A percentile compares a stretch with the other conserved stretches of the same genome.
Conservation (phyloP, 2,329 filamentous ascomycete genomes). For the Drechslerella dactyloides region DNA sequence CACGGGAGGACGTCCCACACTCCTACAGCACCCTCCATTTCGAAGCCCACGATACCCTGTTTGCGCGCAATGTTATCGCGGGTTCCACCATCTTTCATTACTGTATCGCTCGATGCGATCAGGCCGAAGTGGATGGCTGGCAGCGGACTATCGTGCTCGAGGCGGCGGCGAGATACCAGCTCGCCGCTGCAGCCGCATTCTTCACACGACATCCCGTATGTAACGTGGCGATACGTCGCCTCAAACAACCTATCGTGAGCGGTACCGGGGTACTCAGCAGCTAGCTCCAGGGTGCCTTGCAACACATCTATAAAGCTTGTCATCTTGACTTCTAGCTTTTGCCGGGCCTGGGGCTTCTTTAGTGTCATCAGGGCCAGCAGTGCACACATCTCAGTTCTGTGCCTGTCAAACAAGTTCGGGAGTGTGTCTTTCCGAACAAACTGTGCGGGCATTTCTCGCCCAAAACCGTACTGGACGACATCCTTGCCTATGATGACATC, state of each 20-base stretch:
- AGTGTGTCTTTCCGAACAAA: slow-evolving; percentile 50
- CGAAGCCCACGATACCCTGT: slow-evolving; percentile 55
- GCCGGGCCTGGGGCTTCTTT: neutral
- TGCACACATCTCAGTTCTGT: slow-evolving; percentile 31
- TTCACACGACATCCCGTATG: slow-evolving; percentile 1
- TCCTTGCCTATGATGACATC: slow-evolving; percentile 56
- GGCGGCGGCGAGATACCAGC: neutral
- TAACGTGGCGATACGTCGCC: slow-evolving; percentile 24
- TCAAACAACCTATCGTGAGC: slow-evolving; percentile 50
- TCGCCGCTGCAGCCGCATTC: slow-evolving; percentile 1
- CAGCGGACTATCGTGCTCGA: neutral
- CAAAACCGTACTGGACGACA: slow-evolving; percentile 52
- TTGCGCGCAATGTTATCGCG: slow-evolving; percentile 53
- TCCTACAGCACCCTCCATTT: slow-evolving; percentile 57
- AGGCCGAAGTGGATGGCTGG: slow-evolving; percentile 56
- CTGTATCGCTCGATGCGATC: slow-evolving; percentile 57
- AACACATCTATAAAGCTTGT: slow-evolving; percentile 4
- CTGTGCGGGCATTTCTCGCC: slow-evolving; percentile 46
- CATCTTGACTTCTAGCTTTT: slow-evolving; percentile 22
- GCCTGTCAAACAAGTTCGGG: slow-evolving; percentile 49
- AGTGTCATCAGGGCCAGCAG: slow-evolving; percentile 49
- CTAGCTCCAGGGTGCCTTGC: neutral
- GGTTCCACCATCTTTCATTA: slow-evolving; percentile 56
- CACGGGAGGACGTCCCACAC: slow-evolving; percentile 54
- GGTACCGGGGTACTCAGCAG: slow-evolving; percentile 41